A percentile compares a stretch with the other conserved stretches of the same genome.
Conservation (phyloP, 202 grass and related monocot genomes). For the Carex arenaria region DNA sequence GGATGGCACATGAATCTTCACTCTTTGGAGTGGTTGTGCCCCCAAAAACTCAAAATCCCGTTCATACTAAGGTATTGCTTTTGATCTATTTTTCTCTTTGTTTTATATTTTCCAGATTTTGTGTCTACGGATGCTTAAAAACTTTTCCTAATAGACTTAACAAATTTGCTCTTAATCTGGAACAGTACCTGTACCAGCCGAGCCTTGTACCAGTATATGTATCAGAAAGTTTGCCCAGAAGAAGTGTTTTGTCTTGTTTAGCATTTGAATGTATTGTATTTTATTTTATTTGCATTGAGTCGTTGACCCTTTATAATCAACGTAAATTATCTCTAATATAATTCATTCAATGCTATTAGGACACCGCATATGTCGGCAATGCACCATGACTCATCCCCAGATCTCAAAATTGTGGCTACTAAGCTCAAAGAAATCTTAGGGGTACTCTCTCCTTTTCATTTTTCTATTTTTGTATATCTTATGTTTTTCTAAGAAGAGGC, state of each 20-base stretch:
- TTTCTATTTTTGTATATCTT: neutral
- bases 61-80: conserved; percentile 47
- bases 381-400: conserved; percentile 65
- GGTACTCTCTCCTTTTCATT: conserved; percentile 28
- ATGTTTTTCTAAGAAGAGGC: neutral
- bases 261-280: neutral
- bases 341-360: conserved; percentile 31
- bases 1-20: conserved; percentile 48
- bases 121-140: neutral
- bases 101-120: neutral
- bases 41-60: conserved; percentile 51
- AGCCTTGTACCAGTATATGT: neutral
- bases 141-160: neutral
- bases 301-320: conserved; percentile 26
- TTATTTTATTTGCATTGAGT: conserved; percentile 4
- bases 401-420: conserved; percentile 49
- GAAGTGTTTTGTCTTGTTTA: neutral
- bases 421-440: conserved; percentile 50
- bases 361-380: conserved; percentile 64
- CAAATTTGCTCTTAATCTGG: neutral
- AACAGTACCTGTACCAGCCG: neutral
- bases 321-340: conserved; percentile 8
- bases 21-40: conserved; percentile 49
- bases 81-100: neutral
- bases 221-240: neutral